Evolutionary conservation across 2,329 filamentous ascomycete species (phyloP), one percentile per base, ranked within the genome.

Genomic region (Xylariaceae sp.): DNA sequence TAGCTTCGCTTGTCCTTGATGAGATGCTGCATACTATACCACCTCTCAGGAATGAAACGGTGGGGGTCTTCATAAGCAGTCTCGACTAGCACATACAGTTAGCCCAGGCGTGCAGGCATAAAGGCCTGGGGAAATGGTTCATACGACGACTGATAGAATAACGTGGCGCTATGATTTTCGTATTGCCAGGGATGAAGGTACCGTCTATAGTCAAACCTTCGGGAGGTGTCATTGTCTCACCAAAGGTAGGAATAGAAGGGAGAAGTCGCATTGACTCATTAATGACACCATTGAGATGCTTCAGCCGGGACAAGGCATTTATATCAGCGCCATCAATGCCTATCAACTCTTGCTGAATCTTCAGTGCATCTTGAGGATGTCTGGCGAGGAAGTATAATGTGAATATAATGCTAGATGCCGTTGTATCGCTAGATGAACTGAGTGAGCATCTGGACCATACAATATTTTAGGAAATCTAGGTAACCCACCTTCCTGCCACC

Each of bases 231-330:
- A 11, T 10, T 36, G 13, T 13, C 19, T 14, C 18, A 22, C 17
- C 28, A 19, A 31, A 22, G 41, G 19, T 44, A 18, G 16, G 16
- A 42, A 10, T 16, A 9, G 40, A 10, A 9, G 40, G 40, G 10
- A 42, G 18, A 11, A 55, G 38, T 18, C 50, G 31, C 39, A 55
- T 38, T 7, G 39, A 16, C 28, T 55, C 50, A 16, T 52, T 41
- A 10, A 55, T 48, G 5, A 28, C 28, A 1, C 40, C 48, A 7
- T 18, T 42, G 5, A 55, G 45, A 16, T 55, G 52, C 13, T 44
- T 47, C 12, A 55, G 48, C 2, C 13, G 16, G 10, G 48, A 38
- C 10, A 55, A 19, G 16, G 17, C 18, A 16, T 22, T 22, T 9
- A 34, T 12, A 13, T 55, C 52, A 6, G 13, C 36, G 14, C 13